Evolutionary conservation across 2,329 filamentous ascomycete genomes (phyloP).

Genomic region (Gremmenia infestans): DNA sequence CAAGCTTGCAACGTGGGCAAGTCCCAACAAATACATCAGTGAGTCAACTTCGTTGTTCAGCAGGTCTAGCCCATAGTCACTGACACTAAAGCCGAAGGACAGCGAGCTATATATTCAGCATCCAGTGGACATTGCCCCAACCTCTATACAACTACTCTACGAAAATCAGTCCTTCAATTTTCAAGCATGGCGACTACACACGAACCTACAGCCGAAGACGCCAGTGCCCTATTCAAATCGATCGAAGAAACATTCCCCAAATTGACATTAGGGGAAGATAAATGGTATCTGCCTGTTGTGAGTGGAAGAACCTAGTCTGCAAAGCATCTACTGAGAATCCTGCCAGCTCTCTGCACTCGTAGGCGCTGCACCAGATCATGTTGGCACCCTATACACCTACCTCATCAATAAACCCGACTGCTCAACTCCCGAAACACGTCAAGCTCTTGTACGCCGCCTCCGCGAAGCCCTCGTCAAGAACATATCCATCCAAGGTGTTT

Average conservation of each 20-base stretch:
- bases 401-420: constrained; percentile 46
- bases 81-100: not conserved
- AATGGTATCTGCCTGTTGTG: constrained; percentile 43
- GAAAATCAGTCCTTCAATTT: not conserved
- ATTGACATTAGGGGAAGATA: constrained; percentile 36
- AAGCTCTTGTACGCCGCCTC: constrained; percentile 45
- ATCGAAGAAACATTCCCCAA: constrained; percentile 40
- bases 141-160: not conserved
- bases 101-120: not conserved
- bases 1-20: too few relatives aligned
- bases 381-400: constrained; percentile 50
- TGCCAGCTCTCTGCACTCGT: constrained; percentile 34
- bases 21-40: not conserved
- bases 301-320: constrained; percentile 5
- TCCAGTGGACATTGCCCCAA: not conserved
- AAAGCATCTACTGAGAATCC: constrained; percentile 22
- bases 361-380: constrained; percentile 46
- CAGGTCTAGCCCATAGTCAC: not conserved
- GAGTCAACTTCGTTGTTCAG: not conserved
- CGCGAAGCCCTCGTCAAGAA: constrained; percentile 56
- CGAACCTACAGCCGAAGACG: constrained; percentile 36
- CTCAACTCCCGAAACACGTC: constrained; percentile 38
- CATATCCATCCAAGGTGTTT: constrained; percentile 54
- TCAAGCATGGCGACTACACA: constrained; percentile 11
- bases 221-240: constrained; percentile 36